Conservation (phyloP, 2,329 filamentous ascomycete species). For the Ophiobolus disseminans region DNA sequence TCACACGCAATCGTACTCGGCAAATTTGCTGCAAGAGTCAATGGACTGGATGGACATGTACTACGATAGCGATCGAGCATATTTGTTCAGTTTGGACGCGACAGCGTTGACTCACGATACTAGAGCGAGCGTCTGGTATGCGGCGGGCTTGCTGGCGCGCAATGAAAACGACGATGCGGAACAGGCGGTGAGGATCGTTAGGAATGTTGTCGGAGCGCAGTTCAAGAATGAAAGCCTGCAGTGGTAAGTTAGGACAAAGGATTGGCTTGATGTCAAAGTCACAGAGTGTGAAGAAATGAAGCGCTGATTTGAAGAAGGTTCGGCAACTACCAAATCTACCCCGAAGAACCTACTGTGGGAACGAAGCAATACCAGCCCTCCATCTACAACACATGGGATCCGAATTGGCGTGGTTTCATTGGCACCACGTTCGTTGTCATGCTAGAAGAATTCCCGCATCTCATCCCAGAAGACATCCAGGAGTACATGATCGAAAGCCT, state of each 20-base stretch:
- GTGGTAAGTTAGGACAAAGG: constrained; percentile 54
- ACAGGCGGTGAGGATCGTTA: constrained; percentile 62
- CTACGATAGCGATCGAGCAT: constrained; percentile 61
- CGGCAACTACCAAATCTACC: constrained; percentile 62
- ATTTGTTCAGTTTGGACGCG: constrained; percentile 60
- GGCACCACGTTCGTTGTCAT: constrained; percentile 65
- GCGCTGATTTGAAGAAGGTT: constrained; percentile 37
- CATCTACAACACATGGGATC: constrained; percentile 67
- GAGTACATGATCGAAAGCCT: constrained; percentile 61
- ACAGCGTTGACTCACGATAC: constrained; percentile 63
- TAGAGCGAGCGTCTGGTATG: constrained; percentile 66
- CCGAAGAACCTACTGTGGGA: constrained; percentile 66
- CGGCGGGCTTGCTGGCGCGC: constrained; percentile 63
- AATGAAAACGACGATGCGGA: constrained; percentile 59
- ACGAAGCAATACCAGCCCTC: constrained; percentile 56
- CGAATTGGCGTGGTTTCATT: constrained; percentile 70
- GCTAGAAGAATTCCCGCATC: constrained; percentile 64
- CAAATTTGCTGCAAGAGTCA: constrained; percentile 50
- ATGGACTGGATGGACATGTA: constrained; percentile 64
- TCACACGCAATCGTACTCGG: constrained; percentile 22
- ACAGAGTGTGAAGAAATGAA: background rate
- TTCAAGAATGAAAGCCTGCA: constrained; percentile 60
- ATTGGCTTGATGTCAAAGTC: background rate
- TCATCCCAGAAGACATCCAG: constrained; percentile 52
- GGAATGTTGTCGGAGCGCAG: constrained; percentile 61